Base-by-base conservation (phyloP, 164 flowering plant genomes). In the Macadamia integrifolia region DNA sequence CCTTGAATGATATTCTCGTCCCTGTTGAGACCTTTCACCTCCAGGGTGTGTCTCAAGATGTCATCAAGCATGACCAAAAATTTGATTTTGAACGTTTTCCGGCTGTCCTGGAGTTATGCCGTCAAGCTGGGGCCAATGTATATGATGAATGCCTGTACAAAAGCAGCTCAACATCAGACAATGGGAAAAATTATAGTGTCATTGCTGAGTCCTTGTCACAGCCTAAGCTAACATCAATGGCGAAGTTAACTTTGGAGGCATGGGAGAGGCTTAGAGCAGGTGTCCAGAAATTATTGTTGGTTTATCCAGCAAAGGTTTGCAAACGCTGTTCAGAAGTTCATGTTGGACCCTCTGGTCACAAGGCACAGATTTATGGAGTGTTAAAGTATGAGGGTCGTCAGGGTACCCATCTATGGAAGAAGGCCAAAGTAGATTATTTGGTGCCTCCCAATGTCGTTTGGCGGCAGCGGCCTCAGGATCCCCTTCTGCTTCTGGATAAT, bases 281-380 rank as follows among this genome's bases (percentile, higher is more conserved):
- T 23, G 87, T 94, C 40, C 69, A 83, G 74, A 89, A 72, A 76
- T 71, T 94, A 75, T 70, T 92, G 74, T 46, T 85, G 73, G 91
- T 79, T 66, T 90, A 90, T 80, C 89, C 97, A 1, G 77, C 86
- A 9, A 92, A 86, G 75, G 94, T 90, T 12, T 94, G 99, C 66
- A 75, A 81, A 61, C 43, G 90, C 70, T 94, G 99, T 68, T 81
- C 83, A 3, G 99, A 94, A 81, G 96, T 92, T 76, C 98, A 94
- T 72, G 80, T 94, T 48, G 98, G 99, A 40, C 88, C 86, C 46
- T 87, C 91, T 13, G 97, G 99, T 18, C 97, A 92, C 71, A 87
- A 80, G 71, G 94, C 92, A 48, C 82, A 97, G 52, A 86, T 84
- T 50, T 92, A 97, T 79, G 97, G 99, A 40, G 81, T 88, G 18